Conservation (phyloP, 768 basidiomycete species). For the Exsudoporus frostii region DNA sequence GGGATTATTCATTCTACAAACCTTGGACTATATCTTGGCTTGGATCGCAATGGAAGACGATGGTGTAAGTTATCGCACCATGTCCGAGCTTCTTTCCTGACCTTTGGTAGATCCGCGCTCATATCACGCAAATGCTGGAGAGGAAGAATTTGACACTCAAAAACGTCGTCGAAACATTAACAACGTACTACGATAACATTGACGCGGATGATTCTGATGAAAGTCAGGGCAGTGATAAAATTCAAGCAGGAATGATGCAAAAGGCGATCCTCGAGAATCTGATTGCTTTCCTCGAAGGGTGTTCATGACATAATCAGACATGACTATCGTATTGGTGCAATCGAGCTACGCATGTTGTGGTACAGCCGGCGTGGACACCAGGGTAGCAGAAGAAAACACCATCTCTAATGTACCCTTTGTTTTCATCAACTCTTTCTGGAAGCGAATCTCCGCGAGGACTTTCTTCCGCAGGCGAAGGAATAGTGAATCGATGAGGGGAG, state of each 20-base stretch:
- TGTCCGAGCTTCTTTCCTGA: conserved; percentile 5
- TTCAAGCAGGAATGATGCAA: conserved; percentile 47
- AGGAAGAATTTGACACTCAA: conserved; percentile 68
- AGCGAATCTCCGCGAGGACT: conserved; percentile 78
- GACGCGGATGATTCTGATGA: conserved; percentile 45
- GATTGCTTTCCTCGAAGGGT: conserved; percentile 54
- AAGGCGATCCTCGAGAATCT: conserved; percentile 68
- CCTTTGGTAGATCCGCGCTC: conserved; percentile 63
- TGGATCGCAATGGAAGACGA: conserved; percentile 99
- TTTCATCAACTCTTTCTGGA: conserved; percentile 83
- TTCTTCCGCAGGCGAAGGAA: conserved; percentile 81
- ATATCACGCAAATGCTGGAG: conserved; percentile 71
- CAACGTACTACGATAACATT: conserved; percentile 70
- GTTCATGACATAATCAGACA: conserved; percentile 12
- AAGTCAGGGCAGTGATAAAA: conserved; percentile 25
- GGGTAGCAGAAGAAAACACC: conserved; percentile 64
- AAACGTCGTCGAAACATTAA: conserved; percentile 70
- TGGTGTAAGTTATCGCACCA: conserved; percentile 56
- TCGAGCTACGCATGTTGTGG: conserved; percentile 17
- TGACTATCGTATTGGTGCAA: not conserved
- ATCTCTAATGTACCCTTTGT: conserved; percentile 88
- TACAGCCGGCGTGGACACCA: conserved; percentile 24
- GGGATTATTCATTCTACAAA: conserved; percentile 86
- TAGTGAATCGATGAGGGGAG: conserved; percentile 85
- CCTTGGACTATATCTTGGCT: conserved; percentile 88